These are phyloP conservation scores for Russula brevipes DNA, from an alignment of 768 basidiomycete species.

Conservation along the genomic window DNA sequence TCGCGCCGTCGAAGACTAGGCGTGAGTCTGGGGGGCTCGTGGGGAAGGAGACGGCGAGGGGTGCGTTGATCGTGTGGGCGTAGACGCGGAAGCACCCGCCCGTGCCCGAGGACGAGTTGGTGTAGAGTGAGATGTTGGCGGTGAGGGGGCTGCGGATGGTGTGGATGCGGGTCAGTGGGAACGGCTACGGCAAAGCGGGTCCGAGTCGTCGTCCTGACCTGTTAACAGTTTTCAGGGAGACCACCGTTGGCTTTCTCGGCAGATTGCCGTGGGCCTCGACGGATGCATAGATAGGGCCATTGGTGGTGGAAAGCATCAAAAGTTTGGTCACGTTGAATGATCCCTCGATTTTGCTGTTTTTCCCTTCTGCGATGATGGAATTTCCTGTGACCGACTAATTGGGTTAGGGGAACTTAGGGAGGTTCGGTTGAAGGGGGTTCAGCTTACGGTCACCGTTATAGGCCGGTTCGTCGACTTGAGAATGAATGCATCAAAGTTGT, in stretches of 20 bases:
- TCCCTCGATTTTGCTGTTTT: slow-evolving; percentile 8
- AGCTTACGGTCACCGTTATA: slow-evolving; percentile 2
- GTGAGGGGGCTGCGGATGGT: background rate
- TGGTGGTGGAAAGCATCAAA: slow-evolving; percentile 4
- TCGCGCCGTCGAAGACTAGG: background rate
- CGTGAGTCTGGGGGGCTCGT: background rate
- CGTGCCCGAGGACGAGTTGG: slow-evolving; percentile 1
- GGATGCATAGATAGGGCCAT: slow-evolving; percentile 1
- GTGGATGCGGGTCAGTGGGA: background rate
- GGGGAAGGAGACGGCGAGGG: background rate
- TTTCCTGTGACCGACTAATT: slow-evolving; percentile 3
- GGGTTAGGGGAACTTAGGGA: background rate
- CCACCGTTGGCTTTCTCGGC: background rate
- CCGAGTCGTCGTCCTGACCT: slow-evolving; percentile 3
- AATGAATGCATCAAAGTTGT: background rate
- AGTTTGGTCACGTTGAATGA: slow-evolving; percentile 1
- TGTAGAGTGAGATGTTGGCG: background rate
- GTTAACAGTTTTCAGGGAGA: background rate
- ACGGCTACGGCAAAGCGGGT: no score
- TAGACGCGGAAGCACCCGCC: slow-evolving; percentile 5
- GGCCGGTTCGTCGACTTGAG: slow-evolving; percentile 11
- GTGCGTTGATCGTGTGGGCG: slow-evolving; percentile 7
- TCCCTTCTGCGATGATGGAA: background rate
- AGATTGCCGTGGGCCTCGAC: background rate
- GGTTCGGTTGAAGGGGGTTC: background rate